Evolutionary conservation across 805 yeast species (phyloP).

Genomic region (Lachancea kluyveri): DNA sequence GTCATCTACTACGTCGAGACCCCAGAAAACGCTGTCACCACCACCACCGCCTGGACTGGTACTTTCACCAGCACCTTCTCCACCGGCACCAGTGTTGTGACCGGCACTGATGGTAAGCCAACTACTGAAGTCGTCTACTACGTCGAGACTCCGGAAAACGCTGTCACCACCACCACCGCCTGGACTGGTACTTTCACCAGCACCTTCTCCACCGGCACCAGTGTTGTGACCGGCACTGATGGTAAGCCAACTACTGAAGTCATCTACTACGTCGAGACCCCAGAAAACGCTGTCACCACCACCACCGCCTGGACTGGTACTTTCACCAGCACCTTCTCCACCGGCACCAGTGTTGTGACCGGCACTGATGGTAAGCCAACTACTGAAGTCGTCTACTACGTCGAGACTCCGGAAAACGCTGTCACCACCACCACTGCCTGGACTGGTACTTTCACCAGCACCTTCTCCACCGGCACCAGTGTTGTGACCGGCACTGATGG

Average conservation of each 20-base stretch:
- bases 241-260: constrained; percentile 9
- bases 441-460: constrained; percentile 8
- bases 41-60: constrained; percentile 8
- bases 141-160: constrained; percentile 6
- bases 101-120: constrained; percentile 5
- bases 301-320: constrained; percentile 7
- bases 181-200: constrained; percentile 7
- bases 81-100: constrained; percentile 3
- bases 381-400: constrained; percentile 10
- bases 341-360: constrained; percentile 6
- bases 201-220: constrained; percentile 9
- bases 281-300: too few species aligned
- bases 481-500: constrained; percentile 10
- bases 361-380: constrained; percentile 13
- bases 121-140: constrained; percentile 4
- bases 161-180: background rate
- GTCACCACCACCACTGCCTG: constrained; percentile 6
- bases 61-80: constrained; percentile 8
- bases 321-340: constrained; percentile 11
- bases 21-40: constrained; percentile 3
- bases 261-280: constrained; percentile 13
- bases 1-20: constrained; percentile 6
- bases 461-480: constrained; percentile 4
- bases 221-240: constrained; percentile 10
- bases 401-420: constrained; percentile 12